Conservation (phyloP, 495 filamentous ascomycete species). For the Halenospora varia region DNA sequence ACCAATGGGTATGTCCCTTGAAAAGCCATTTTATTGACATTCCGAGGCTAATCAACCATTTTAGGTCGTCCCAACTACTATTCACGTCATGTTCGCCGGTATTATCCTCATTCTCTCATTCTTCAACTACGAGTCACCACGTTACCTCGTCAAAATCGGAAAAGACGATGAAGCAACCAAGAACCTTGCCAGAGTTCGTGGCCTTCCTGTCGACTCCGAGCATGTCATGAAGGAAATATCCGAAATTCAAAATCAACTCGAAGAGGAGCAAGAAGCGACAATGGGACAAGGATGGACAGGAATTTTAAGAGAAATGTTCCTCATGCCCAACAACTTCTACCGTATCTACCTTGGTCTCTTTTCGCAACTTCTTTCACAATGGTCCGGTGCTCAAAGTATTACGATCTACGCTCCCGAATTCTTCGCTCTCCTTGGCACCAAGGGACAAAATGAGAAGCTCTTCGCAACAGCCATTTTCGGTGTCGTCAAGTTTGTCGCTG, state of each 20-base stretch:
- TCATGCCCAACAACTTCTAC: conserved; percentile 58
- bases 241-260: conserved; percentile 43
- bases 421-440: conserved; percentile 60
- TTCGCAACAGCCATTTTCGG: conserved; percentile 68
- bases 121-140: conserved; percentile 49
- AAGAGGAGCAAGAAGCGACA: conserved; percentile 54
- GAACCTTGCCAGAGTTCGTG: conserved; percentile 45
- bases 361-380: conserved; percentile 57
- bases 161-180: conserved; percentile 39
- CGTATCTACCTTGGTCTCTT: conserved; percentile 33
- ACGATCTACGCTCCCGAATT: conserved; percentile 65
- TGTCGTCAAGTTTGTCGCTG: conserved; percentile 61
- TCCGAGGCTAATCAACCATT: conserved; percentile 11
- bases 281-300: conserved; percentile 49
- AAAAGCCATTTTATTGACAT: too few species aligned
- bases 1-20: too few species aligned
- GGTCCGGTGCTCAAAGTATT: conserved; percentile 67
- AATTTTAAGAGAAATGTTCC: conserved; percentile 55
- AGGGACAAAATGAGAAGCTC: conserved; percentile 55
- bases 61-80: conserved; percentile 56
- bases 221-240: conserved; percentile 47
- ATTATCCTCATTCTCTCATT: conserved; percentile 63
- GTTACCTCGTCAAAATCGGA: conserved; percentile 40
- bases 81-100: conserved; percentile 70
- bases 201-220: conserved; percentile 42